Base-by-base conservation (phyloP, 371 early-diverging fungal species). In the Blakeslea trispora region DNA sequence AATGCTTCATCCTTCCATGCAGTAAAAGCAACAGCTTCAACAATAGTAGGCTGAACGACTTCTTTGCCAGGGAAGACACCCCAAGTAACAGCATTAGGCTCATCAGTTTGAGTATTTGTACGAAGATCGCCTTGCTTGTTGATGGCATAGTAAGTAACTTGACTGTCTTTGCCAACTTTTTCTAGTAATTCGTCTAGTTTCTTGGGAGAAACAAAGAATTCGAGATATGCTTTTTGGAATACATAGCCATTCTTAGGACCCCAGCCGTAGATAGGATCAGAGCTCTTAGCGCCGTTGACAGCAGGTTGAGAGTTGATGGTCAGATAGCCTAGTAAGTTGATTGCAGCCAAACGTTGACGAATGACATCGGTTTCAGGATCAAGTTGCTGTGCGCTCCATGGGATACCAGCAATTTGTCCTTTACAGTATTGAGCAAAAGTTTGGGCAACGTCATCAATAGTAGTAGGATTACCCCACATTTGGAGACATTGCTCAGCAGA, bases 61-160 rank as follows among this genome's bases (percentile, higher is more conserved):
- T 98, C 97, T 73, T 95, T 95, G 53, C 96, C 96, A 10, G 96
- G 96, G 86, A 98, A 98, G 1, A 96, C 96, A 55, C 98, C 98
- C 98, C 98, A 98, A 13, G 98, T 97, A 21, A 98, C 95, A 11
- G 98, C 98, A 61, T 95, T 98, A 18, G 96, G 93, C 7, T 86
- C 86, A 63, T 92, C 94, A 45, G 71, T 80, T 45, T 84, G 77
- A 45, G 88, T 89, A 76, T 96, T 97, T 37, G 95, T 94, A 45
- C 76, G 74, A 58, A 97, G 78, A 61, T 94, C 90, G 50, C 97
- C 97, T 51, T 79, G 73, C 66, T 83, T 84, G 74, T 92, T 95
- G 49, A 98, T 93, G 4, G 96, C 96, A 73, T 92, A 91, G 71
- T 90, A 98, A 22, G 97, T 95, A 24, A 95, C 77, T 49, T 81